Evolutionary conservation across 2,329 filamentous ascomycete genomes (phyloP).

Genomic region (Pyrenochaeta sp.): DNA sequence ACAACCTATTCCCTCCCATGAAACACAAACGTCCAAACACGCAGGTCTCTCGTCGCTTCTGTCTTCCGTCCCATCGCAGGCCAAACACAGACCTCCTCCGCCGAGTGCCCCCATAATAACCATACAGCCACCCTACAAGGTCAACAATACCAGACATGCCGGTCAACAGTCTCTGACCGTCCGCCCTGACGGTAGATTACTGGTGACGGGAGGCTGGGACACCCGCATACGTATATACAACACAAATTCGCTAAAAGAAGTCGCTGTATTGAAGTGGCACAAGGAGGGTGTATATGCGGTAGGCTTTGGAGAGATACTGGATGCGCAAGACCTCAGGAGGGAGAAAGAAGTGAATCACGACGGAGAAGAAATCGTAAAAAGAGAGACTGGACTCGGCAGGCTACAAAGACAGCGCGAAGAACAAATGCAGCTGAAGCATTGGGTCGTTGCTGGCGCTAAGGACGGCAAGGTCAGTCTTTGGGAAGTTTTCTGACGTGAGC

Average conservation of each 20-base stretch:
- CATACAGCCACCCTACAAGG: slow-evolving; percentile 62
- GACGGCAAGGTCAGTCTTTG: slow-evolving; percentile 95
- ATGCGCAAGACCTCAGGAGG: slow-evolving; percentile 9
- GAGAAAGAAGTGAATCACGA: not conserved
- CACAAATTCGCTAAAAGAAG: slow-evolving; percentile 78
- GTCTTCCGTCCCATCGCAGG: slow-evolving; percentile 15
- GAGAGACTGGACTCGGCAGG: slow-evolving; percentile 28
- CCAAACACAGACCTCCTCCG: slow-evolving; percentile 13
- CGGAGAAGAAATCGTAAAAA: slow-evolving; percentile 6
- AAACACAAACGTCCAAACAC: slow-evolving; percentile 7
- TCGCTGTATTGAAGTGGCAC: slow-evolving; percentile 96
- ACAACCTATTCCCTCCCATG: slow-evolving; percentile 9
- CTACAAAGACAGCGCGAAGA: slow-evolving; percentile 48
- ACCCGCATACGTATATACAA: slow-evolving; percentile 82
- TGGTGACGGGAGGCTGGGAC: slow-evolving; percentile 95
- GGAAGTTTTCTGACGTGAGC: slow-evolving; percentile 75
- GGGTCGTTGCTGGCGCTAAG: slow-evolving; percentile 90
- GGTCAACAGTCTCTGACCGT: slow-evolving; percentile 85
- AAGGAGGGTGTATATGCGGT: slow-evolving; percentile 84
- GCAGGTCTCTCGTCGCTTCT: slow-evolving; percentile 39
- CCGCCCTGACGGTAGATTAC: slow-evolving; percentile 80
- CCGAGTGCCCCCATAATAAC: slow-evolving; percentile 9
- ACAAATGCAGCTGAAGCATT: slow-evolving; percentile 77
- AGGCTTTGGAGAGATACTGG: slow-evolving; percentile 67
- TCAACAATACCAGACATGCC: slow-evolving; percentile 81